Conservation (phyloP, 2,329 filamentous ascomycete genomes). For the Uncinocarpus reesii region DNA sequence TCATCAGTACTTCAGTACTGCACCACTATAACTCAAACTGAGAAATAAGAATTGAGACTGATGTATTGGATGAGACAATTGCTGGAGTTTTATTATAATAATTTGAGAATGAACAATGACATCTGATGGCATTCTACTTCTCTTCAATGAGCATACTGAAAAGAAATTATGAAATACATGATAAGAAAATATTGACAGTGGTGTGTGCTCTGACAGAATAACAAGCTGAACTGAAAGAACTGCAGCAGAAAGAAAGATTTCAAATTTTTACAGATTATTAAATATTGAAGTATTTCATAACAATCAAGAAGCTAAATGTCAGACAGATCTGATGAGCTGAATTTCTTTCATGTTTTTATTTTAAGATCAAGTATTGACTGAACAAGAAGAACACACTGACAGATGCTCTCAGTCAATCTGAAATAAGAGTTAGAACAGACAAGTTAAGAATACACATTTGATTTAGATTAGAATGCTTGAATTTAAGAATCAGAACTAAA, state of each 20-base stretch:
- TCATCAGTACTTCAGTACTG: too few relatives aligned
- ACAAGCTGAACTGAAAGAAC: conserved; percentile 18
- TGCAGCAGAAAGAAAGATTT: conserved; percentile 8
- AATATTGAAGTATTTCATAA: conserved; percentile 25
- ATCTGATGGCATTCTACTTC: not conserved
- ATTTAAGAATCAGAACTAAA: too few relatives aligned
- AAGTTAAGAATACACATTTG: not conserved
- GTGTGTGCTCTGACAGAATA: too few relatives aligned
- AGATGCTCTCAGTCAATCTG: conserved; percentile 35
- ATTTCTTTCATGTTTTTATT: conserved; percentile 21
- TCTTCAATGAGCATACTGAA: not conserved
- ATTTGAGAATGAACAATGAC: not conserved
- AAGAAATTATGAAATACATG: conserved; percentile 18
- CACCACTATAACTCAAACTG: too few relatives aligned
- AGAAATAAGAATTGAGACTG: too few relatives aligned
- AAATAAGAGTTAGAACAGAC: not conserved
- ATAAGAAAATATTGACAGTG: conserved; percentile 20
- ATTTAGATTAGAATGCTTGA: too few relatives aligned
- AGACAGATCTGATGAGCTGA: conserved; percentile 23
- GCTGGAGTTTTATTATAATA: not conserved
- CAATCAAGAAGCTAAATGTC: conserved; percentile 23
- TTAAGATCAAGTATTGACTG: conserved; percentile 22
- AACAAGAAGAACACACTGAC: conserved; percentile 16
- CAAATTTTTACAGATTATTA: conserved; percentile 24
- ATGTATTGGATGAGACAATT: too few relatives aligned